A percentile compares a stretch with the other conserved stretches of the same genome.
These are phyloP conservation scores for Cucurbita maxima DNA, from an alignment of 306 rosid genomes.

Conservation along the genomic window DNA sequence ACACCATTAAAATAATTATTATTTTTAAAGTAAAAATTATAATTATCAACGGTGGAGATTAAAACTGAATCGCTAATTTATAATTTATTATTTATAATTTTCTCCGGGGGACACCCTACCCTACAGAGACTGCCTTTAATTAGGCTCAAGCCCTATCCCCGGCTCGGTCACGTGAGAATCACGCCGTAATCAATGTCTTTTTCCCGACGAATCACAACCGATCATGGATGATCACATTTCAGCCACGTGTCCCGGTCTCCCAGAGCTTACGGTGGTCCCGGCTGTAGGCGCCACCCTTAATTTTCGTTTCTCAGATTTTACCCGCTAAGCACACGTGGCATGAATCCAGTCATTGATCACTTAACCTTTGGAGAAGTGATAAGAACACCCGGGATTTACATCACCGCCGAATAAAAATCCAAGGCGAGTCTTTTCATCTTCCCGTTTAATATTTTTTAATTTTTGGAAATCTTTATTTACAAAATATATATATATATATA, in stretches of 20 bases:
- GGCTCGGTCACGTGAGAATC: neutral
- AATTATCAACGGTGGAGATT: too few relatives aligned
- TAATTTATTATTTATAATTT: neutral
- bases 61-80: neutral
- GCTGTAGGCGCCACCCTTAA: neutral
- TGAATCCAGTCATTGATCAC: neutral
- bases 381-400: neutral
- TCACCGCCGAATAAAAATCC: neutral
- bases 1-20: too few relatives aligned
- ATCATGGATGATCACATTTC: neutral
- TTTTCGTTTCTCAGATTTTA: neutral
- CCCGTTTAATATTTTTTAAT: too few relatives aligned
- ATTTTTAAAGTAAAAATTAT: too few relatives aligned
- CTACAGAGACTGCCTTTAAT: neutral
- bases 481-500: too few relatives aligned
- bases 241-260: slow-evolving; percentile 8
- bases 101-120: neutral
- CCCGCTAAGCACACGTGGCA: neutral
- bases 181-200: neutral
- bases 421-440: neutral
- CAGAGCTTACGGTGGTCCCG: neutral
- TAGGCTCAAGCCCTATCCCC: neutral
- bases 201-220: neutral
- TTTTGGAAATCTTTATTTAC: neutral
- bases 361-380: neutral